Evolutionary conservation across 208 protist species (phyloP).

Genomic region (Porcisia deanei): DNA sequence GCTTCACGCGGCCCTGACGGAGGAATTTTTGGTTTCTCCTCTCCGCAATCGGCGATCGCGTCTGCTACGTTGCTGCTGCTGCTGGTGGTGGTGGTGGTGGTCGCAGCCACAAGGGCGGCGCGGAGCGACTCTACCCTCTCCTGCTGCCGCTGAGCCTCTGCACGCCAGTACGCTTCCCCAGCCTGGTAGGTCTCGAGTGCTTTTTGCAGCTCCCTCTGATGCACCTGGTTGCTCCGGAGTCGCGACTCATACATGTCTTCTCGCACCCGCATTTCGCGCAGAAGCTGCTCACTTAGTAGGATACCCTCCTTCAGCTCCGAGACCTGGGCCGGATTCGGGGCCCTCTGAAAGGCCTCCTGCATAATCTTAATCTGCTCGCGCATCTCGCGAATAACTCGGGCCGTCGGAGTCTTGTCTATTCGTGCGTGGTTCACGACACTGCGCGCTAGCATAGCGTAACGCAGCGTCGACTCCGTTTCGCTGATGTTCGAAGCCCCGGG

Average conservation of each 20-base stretch:
- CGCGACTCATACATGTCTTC: conserved; percentile 21
- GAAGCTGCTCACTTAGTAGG: conserved; percentile 19
- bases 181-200: conserved; percentile 12
- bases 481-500: conserved; percentile 47
- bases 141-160: conserved; percentile 15
- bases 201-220: conserved; percentile 13
- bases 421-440: conserved; percentile 82
- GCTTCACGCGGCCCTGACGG: not conserved
- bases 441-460: conserved; percentile 78
- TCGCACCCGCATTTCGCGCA: conserved; percentile 24
- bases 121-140: conserved; percentile 18
- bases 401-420: conserved; percentile 87
- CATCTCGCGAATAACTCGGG: conserved; percentile 83
- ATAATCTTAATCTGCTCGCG: conserved; percentile 49
- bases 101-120: conserved; percentile 7
- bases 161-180: conserved; percentile 19
- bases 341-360: conserved; percentile 41
- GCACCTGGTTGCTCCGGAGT: conserved; percentile 8
- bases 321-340: conserved; percentile 28
- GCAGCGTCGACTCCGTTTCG: conserved; percentile 87
- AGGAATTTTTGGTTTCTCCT: not conserved
- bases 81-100: not conserved
- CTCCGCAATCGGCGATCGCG: not conserved
- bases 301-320: conserved; percentile 29
- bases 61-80: not conserved